Evolutionary conservation across 228 moss, liverwort and hornwort species (phyloP).

Genomic region (Sphagnum magellanicum): DNA sequence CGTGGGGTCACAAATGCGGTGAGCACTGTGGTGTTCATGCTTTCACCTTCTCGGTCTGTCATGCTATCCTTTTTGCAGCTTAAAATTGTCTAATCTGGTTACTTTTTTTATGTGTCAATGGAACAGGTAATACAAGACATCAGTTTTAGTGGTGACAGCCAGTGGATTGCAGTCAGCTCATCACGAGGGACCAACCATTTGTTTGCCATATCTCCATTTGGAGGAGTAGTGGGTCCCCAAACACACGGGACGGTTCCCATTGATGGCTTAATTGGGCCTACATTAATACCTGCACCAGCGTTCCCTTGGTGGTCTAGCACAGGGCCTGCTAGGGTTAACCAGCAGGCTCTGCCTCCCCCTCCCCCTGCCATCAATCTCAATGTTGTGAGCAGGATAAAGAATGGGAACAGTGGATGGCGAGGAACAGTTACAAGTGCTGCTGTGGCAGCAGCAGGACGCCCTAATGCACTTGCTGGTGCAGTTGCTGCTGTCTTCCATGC

Average conservation of each 20-base stretch:
- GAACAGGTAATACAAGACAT: slow-evolving; percentile 83
- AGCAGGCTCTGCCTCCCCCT: slow-evolving; percentile 44
- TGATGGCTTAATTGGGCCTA: slow-evolving; percentile 68
- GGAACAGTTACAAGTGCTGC: slow-evolving; percentile 80
- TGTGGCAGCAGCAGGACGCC: slow-evolving; percentile 71
- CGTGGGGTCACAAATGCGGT: slow-evolving; percentile 88
- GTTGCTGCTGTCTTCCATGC: slow-evolving; percentile 84
- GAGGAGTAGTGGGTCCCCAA: slow-evolving; percentile 72
- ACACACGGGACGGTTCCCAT: slow-evolving; percentile 67
- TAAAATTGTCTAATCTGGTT: slow-evolving; percentile 4
- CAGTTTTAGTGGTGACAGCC: slow-evolving; percentile 76
- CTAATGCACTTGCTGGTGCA: slow-evolving; percentile 47
- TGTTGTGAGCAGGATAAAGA: slow-evolving; percentile 77
- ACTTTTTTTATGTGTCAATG: slow-evolving; percentile 1
- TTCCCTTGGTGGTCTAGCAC: slow-evolving; percentile 86
- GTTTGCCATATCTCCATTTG: slow-evolving; percentile 82
- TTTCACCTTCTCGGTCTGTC: not conserved
- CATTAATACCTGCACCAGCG: slow-evolving; percentile 52
- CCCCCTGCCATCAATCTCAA: slow-evolving; percentile 68
- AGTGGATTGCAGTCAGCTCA: slow-evolving; percentile 84
- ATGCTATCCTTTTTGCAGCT: not conserved
- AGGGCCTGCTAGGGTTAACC: slow-evolving; percentile 32
- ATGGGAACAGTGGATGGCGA: slow-evolving; percentile 78
- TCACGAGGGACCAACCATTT: slow-evolving; percentile 78
- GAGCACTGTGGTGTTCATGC: slow-evolving; percentile 9